A percentile compares a stretch with the other conserved stretches of the same genome.
Evolutionary conservation across 2,329 filamentous ascomycete genomes (phyloP).

Genomic region (Blastomyces parvus): DNA sequence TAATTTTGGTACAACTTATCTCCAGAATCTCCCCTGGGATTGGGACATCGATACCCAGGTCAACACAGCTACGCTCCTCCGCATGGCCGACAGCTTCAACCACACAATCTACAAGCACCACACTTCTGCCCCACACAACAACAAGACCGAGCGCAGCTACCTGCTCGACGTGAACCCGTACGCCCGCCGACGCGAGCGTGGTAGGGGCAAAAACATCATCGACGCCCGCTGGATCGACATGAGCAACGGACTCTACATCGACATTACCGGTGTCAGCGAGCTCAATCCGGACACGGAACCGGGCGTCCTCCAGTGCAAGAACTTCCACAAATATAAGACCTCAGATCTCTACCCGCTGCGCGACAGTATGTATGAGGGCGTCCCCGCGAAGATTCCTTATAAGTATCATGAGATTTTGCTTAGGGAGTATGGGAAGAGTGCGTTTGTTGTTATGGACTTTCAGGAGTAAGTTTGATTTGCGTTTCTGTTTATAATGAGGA

Average conservation of each 20-base stretch:
- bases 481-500: not conserved
- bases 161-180: constrained; percentile 70
- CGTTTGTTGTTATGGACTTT: constrained; percentile 28
- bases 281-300: constrained; percentile 50
- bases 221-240: constrained; percentile 77
- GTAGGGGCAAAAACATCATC: constrained; percentile 67
- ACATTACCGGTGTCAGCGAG: constrained; percentile 69
- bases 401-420: constrained; percentile 32
- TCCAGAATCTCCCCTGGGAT: constrained; percentile 67
- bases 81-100: constrained; percentile 59
- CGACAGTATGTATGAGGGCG: constrained; percentile 64
- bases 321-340: constrained; percentile 61
- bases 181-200: constrained; percentile 50
- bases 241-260: constrained; percentile 67
- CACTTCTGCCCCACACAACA: constrained; percentile 23
- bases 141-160: constrained; percentile 46
- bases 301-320: constrained; percentile 69
- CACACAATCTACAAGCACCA: constrained; percentile 49
- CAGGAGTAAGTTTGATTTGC: constrained; percentile 25
- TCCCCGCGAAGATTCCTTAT: constrained; percentile 56
- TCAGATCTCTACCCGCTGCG: constrained; percentile 69
- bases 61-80: constrained; percentile 54
- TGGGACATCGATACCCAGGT: constrained; percentile 78
- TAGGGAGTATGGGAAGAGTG: constrained; percentile 32
- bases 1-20: not conserved